Base-by-base conservation (phyloP, 1,284 basidiomycete species). In the Irpex lacteus region DNA sequence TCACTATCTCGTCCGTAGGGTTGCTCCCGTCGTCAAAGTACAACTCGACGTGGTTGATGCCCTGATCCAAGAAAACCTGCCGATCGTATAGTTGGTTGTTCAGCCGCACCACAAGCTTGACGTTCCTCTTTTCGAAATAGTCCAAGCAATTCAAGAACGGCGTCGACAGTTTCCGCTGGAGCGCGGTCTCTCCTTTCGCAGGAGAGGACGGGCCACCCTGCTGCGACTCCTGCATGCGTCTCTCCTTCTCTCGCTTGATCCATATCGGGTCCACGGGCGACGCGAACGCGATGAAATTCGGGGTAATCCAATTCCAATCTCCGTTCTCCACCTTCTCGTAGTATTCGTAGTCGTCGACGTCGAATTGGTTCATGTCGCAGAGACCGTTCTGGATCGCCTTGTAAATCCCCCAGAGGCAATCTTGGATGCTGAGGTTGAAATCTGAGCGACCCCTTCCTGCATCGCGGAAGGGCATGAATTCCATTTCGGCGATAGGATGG, bases 21-120 rank as follows among this genome's bases (percentile, higher is more conserved):
- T 97, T 98, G 36, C 94, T 96, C n/a, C 97, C 97, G 73, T 99
- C 97, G 76, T 98, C 96, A 73, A 98, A 99, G 78, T 98, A 98
- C 72, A 98, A 82, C 70, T 96, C 95, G 74, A 89, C 81, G 72
- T 99, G 97, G 67, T 92, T 88, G 71, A 99, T 96, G 3, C 95
- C 95, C 49, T 86, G 85, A 69, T 96, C 90, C 68, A 90, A 74
- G 77, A 99, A 99, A 8, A 92, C 85, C 61, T 84, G 80, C 63
- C 88, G 85, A 77, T 99, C 95, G 77, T 99, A 99, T 21, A 99
- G 83, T 70, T 95, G 88, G 69, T 96, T 97, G 76, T 99, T 99
- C 54, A 99, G 80, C 59, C 98, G 89, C 40, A 99, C 90, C 49
- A 99, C 95, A n/a, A 98, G 82, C 75, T 93, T 93, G 74, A 99